Evolutionary conservation across 345 rosid species (phyloP).

Genomic region (Citrus hindsii): DNA sequence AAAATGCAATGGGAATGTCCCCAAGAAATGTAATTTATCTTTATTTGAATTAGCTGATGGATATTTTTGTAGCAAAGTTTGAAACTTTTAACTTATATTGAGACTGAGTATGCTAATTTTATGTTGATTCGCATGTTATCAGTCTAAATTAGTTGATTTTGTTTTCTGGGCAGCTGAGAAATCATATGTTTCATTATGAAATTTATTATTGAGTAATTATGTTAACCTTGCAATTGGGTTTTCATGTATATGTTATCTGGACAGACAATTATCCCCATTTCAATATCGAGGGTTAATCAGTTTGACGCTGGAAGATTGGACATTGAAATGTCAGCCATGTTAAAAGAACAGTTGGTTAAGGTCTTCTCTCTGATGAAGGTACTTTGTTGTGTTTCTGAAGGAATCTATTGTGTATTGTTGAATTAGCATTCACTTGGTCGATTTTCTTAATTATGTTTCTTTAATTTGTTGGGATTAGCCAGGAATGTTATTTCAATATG

Average conservation of each 20-base stretch:
- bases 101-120: neutral
- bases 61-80: neutral
- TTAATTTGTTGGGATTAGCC: constrained; percentile 71
- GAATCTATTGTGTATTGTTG: neutral
- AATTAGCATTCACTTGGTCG: neutral
- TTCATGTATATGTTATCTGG: neutral
- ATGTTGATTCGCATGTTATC: neutral
- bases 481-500: constrained; percentile 97
- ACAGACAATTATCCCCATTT: constrained; percentile 63
- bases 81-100: neutral
- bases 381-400: constrained; percentile 11
- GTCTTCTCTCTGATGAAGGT: constrained; percentile 95
- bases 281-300: constrained; percentile 92
- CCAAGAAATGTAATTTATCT: neutral
- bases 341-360: constrained; percentile 91
- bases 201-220: neutral
- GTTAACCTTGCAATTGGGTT: neutral
- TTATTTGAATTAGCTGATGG: neutral
- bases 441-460: constrained; percentile 25
- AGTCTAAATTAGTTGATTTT: neutral
- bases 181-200: neutral
- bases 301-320: constrained; percentile 94
- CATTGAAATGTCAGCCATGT: constrained; percentile 94
- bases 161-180: neutral
- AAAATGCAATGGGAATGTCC: neutral